Percentiles rank a stretch among this genome's conserved stretches.
Evolutionary conservation across 1,284 basidiomycete species (phyloP).

Genomic region (Leccinum fallax): DNA sequence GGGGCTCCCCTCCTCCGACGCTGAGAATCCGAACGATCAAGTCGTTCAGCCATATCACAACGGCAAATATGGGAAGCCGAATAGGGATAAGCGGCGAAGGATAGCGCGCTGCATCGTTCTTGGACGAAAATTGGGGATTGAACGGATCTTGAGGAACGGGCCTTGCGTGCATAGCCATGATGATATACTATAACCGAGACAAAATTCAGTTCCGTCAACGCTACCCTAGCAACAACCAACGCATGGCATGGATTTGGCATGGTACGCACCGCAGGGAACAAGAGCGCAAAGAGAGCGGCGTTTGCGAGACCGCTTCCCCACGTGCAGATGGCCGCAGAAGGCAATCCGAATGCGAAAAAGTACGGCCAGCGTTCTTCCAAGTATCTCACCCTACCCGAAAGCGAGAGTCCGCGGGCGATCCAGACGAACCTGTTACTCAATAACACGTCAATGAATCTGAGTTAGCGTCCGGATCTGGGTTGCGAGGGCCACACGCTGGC

Average conservation of each 20-base stretch:
- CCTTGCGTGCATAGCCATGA: slow-evolving; percentile 73
- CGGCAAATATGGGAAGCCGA: slow-evolving; percentile 71
- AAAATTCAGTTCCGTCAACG: slow-evolving; percentile 3
- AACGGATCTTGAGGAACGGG: slow-evolving; percentile 72
- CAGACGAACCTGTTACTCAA: slow-evolving; percentile 63
- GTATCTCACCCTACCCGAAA: slow-evolving; percentile 67
- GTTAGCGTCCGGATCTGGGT: neutral
- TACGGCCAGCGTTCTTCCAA: slow-evolving; percentile 87
- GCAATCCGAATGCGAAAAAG: slow-evolving; percentile 80
- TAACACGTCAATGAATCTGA: slow-evolving; percentile 9
- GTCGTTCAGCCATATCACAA: slow-evolving; percentile 77
- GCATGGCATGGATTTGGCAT: slow-evolving; percentile 7
- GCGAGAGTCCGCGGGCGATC: slow-evolving; percentile 70
- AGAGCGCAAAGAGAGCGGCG: slow-evolving; percentile 73
- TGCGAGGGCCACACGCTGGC: neutral
- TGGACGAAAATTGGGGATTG: slow-evolving; percentile 50
- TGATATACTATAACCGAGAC: slow-evolving; percentile 61
- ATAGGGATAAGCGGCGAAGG: slow-evolving; percentile 78
- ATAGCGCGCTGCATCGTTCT: slow-evolving; percentile 50
- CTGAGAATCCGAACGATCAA: slow-evolving; percentile 64
- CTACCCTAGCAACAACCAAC: slow-evolving; percentile 12
- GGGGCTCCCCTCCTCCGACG: slow-evolving; percentile 44
- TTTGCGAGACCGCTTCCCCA: slow-evolving; percentile 74
- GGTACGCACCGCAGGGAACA: slow-evolving; percentile 68
- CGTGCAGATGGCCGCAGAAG: slow-evolving; percentile 67